A percentile compares a stretch with the other conserved stretches of the same genome.
Conservation (phyloP, 495 filamentous ascomycete species). For the Penicillium silybi region DNA sequence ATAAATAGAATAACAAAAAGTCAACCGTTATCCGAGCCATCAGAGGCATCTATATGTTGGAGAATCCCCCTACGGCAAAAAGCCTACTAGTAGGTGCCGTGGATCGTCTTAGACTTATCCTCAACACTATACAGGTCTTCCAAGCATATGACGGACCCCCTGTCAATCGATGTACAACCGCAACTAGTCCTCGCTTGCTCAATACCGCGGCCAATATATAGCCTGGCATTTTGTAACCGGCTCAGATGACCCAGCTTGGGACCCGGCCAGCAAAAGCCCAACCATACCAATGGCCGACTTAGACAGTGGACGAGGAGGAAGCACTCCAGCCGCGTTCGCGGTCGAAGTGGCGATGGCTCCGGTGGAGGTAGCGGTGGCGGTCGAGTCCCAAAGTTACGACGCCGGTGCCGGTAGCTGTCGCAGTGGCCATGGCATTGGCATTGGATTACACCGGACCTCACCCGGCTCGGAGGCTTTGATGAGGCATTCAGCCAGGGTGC, state of each 20-base stretch:
- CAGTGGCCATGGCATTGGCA: constrained; percentile 23
- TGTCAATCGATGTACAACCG: background rate
- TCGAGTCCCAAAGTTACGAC: background rate
- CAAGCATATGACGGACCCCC: background rate
- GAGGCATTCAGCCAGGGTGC: constrained; percentile 32
- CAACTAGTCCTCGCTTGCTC: background rate
- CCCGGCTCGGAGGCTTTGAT: constrained; percentile 28
- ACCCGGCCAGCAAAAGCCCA: constrained; percentile 9
- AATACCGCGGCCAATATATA: too few relatives aligned
- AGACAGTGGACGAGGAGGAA: constrained; percentile 6
- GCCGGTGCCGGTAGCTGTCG: constrained; percentile 22
- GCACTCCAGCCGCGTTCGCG: constrained; percentile 6
- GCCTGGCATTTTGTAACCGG: background rate
- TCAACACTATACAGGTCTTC: background rate
- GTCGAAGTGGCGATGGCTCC: constrained; percentile 12
- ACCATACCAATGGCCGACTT: constrained; percentile 13
- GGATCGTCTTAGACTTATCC: too few relatives aligned
- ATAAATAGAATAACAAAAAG: background rate
- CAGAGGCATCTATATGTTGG: too few relatives aligned
- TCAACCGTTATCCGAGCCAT: background rate
- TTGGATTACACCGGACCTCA: constrained; percentile 35
- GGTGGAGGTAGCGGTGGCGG: constrained; percentile 12
- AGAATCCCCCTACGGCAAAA: too few relatives aligned
- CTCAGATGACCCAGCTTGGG: constrained; percentile 3
- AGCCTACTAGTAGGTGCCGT: too few relatives aligned